These are phyloP conservation scores for Russula compacta DNA, from an alignment of 768 basidiomycete genomes.

Conservation along the genomic window DNA sequence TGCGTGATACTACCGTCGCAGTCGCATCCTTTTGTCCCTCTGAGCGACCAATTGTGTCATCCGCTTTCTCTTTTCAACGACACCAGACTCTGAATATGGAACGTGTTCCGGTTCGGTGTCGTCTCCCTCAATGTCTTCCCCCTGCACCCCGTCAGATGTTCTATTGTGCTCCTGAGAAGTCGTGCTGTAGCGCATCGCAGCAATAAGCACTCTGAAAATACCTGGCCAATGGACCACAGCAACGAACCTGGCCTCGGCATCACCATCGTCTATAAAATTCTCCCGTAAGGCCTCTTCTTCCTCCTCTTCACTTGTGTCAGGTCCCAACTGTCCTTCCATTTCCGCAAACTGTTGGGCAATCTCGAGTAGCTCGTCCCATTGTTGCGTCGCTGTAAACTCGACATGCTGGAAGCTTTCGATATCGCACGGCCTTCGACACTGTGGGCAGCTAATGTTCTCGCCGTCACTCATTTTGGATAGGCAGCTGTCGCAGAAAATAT, in stretches of 20 bases:
- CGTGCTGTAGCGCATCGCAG: not conserved
- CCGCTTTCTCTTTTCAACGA: conserved; percentile 7
- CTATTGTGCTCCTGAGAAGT: not conserved
- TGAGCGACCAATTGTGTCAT: conserved; percentile 1
- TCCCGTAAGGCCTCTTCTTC: conserved; percentile 27
- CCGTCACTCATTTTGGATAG: conserved; percentile 24
- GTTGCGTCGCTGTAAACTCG: conserved; percentile 31
- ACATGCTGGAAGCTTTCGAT: conserved; percentile 31
- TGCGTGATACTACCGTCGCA: not conserved
- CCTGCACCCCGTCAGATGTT: not conserved
- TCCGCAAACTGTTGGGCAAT: conserved; percentile 33
- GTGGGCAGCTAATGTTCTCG: conserved; percentile 31
- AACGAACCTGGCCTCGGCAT: conserved; percentile 8
- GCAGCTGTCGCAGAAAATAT: conserved; percentile 35
- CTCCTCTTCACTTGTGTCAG: conserved; percentile 37
- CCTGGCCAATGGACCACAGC: not conserved
- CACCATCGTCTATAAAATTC: conserved; percentile 28
- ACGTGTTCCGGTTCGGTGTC: not conserved
- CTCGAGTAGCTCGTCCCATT: conserved; percentile 37
- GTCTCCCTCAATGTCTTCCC: not conserved
- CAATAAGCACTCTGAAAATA: not conserved
- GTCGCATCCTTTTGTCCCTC: not conserved
- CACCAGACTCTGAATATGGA: conserved; percentile 2
- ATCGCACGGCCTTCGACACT: conserved; percentile 27
- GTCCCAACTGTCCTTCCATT: conserved; percentile 30